Evolutionary conservation across 441 rosid species (phyloP), one percentile per base, ranked within the genome.

Genomic region (Capsella rubella): DNA sequence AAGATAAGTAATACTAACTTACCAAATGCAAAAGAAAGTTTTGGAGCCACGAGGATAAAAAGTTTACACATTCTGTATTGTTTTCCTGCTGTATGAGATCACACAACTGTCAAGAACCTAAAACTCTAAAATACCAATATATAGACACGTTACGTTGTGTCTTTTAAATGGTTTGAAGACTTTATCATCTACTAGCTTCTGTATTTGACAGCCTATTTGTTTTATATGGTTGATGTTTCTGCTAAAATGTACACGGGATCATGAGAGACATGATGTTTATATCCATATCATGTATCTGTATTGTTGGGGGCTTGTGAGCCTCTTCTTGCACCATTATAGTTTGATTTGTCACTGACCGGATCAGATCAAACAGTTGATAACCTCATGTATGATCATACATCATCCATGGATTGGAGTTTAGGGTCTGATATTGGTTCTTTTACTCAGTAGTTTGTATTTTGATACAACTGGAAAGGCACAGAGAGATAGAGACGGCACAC

Each of bases 401-500:
- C 42, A 37, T 37, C 42, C 42, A 37, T 37, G 42, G 12, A 12
- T 37, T 37, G 42, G 42, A 31, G 6, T 31, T 5, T 31, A 5
- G 34, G 34, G 7, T 31, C 4, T 21, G 32, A 21, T 21, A 2
- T 21, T 16, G 18, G 18, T 16, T 16, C 18, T 16, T 0, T 0
- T 16, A 16, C 18, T 16, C 18, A 16, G 18, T 16, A 32, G 35
- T 32, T 34, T 34, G 37, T 34, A 34, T 34, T 47, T 47, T 49
- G 53, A 7, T 47, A 18, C 2, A 34, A 34, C 37, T 34, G 40
- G 40, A 42, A 43, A 43, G 2, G 8, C 47, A 43, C 2, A 4
- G 16, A 5, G 58, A 15, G 51, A 3, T 4, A 5, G 72, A 73
- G 59, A 74, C 62, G 50, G 57, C 73, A 42, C 50, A 21, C 39